Evolutionary conservation across 2,329 filamentous ascomycete species (phyloP).

Genomic region (Penicillium sclerotigenum): DNA sequence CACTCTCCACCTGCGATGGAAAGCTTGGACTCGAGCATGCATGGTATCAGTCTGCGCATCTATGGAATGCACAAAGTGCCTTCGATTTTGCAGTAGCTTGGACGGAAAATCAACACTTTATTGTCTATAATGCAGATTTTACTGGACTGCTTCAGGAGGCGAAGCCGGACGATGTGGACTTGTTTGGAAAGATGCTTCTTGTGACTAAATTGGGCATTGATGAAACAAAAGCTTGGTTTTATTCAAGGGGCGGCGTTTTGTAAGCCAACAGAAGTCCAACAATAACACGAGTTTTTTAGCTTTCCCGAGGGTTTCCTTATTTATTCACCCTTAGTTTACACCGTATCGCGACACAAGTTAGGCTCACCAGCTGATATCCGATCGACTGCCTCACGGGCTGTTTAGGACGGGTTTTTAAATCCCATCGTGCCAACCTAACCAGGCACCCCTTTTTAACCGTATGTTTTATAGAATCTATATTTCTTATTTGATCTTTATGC

Average conservation of each 20-base stretch:
- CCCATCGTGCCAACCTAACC: too few species aligned
- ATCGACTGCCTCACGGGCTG: too few species aligned
- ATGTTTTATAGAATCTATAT: too few species aligned
- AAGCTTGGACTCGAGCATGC: slow-evolving; percentile 27
- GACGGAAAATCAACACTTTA: slow-evolving; percentile 26
- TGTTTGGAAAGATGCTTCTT: slow-evolving; percentile 29
- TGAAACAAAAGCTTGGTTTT: slow-evolving; percentile 26
- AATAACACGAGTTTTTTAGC: too few species aligned
- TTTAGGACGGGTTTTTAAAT: too few species aligned
- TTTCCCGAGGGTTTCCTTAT: too few species aligned
- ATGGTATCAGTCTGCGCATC: slow-evolving; percentile 30
- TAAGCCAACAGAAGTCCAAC: too few species aligned
- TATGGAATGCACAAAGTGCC: slow-evolving; percentile 28
- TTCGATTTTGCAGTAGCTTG: slow-evolving; percentile 32
- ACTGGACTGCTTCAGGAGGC: slow-evolving; percentile 17
- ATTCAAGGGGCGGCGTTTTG: slow-evolving; percentile 10
- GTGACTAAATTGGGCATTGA: slow-evolving; percentile 28
- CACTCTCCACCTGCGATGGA: slow-evolving; percentile 22
- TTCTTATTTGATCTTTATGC: too few species aligned
- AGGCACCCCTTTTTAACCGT: too few species aligned
- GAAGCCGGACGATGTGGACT: slow-evolving; percentile 27
- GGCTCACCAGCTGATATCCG: too few species aligned
- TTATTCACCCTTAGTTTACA: too few species aligned
- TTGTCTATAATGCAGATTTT: slow-evolving; percentile 28
- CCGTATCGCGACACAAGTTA: too few species aligned